Conservation (phyloP, 2,329 filamentous ascomycete genomes). For the Trichoderma hamatum region DNA sequence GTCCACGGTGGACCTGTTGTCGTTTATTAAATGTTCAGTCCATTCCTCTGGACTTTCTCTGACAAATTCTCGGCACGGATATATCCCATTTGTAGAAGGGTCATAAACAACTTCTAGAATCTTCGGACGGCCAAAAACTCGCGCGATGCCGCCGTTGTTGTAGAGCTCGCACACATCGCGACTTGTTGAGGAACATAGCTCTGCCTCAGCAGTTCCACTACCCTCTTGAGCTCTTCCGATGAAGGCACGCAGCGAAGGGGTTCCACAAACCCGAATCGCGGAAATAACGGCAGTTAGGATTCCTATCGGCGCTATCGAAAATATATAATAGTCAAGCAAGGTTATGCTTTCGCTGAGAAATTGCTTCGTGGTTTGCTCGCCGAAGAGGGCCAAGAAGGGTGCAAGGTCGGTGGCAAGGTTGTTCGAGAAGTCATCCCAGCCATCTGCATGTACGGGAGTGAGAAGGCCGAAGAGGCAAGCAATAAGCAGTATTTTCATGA, state of each 20-base stretch:
- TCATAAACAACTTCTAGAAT: conserved; percentile 7
- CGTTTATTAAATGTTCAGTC: not conserved
- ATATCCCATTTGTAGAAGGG: not conserved
- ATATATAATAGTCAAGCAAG: not conserved
- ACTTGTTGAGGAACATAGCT: conserved; percentile 10
- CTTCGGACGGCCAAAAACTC: not conserved
- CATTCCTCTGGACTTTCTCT: not conserved
- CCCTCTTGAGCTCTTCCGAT: conserved; percentile 10
- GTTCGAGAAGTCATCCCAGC: conserved; percentile 8
- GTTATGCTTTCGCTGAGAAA: not conserved
- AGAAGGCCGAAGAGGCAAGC: not conserved
- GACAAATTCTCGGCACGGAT: not conserved
- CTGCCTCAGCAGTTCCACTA: not conserved
- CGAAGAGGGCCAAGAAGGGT: not conserved
- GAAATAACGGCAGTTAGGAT: not conserved
- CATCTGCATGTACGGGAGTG: not conserved
- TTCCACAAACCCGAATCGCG: not conserved
- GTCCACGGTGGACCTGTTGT: too few relatives aligned
- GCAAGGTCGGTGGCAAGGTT: not conserved
- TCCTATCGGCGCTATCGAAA: conserved; percentile 1
- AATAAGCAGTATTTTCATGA: not conserved
- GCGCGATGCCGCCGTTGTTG: not conserved
- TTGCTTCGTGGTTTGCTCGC: conserved; percentile 1
- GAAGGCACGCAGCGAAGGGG: not conserved
- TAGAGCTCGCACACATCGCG: conserved; percentile 9